phyloP scores from a whole-genome alignment of 495 filamentous ascomycete genomes.

The Aspergillus ellipticus region DNA sequence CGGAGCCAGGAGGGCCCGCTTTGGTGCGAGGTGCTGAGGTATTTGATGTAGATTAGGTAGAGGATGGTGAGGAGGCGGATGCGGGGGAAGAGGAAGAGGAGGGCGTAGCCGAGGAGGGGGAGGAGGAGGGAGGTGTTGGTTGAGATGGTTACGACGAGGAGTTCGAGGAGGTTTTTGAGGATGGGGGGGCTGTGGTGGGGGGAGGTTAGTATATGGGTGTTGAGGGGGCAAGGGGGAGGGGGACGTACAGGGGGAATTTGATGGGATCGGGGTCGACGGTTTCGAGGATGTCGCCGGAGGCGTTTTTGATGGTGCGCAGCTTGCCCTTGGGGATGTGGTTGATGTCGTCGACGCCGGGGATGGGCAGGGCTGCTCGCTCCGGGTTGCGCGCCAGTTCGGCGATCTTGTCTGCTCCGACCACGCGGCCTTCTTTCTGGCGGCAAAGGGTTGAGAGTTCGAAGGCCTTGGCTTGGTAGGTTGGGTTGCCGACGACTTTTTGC shows the following conservation, averaged over 20 bases:
- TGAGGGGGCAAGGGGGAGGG: not conserved
- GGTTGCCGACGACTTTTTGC: conserved; percentile 19
- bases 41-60: conserved; percentile 66
- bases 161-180: not conserved
- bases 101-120: not conserved
- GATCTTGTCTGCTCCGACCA: conserved; percentile 11
- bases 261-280: not conserved
- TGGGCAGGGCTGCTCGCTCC: conserved; percentile 1
- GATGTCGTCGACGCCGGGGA: conserved; percentile 6
- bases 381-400: conserved; percentile 10
- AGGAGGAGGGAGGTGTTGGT: conserved; percentile 1
- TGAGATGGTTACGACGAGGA: not conserved
- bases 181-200: not conserved
- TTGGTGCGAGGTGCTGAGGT: conserved; percentile 57
- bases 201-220: not conserved
- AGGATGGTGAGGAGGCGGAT: conserved; percentile 39
- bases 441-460: not conserved
- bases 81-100: conserved; percentile 6
- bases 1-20: conserved; percentile 63
- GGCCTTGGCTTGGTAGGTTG: conserved; percentile 3
- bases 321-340: not conserved
- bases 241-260: not conserved
- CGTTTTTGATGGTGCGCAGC: not conserved
- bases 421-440: conserved; percentile 4
- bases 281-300: conserved; percentile 3